Evolutionary conservation across 352 stramenopile species (phyloP).

Genomic region (Lagenidium giganteum): DNA sequence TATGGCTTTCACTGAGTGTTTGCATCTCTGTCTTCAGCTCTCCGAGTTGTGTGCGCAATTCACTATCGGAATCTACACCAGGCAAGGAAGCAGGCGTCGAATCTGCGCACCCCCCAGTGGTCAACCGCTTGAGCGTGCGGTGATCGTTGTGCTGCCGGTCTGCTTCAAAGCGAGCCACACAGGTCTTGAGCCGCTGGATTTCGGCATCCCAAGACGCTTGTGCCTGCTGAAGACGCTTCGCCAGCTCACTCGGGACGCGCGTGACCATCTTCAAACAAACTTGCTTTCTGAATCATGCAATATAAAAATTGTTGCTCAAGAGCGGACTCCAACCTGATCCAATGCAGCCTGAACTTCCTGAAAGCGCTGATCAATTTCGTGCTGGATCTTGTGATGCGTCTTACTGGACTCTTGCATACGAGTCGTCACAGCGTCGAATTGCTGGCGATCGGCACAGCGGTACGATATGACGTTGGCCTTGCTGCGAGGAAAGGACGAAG

Average conservation of each 20-base stretch:
- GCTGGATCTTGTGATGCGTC: conserved; percentile 29
- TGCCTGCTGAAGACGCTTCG: conserved; percentile 36
- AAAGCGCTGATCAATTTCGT: conserved; percentile 37
- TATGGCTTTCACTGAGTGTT: conserved; percentile 1
- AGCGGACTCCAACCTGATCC: conserved; percentile 22
- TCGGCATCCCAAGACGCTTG: conserved; percentile 37
- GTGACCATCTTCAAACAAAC: conserved; percentile 30
- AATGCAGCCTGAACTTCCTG: conserved; percentile 29
- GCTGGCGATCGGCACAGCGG: conserved; percentile 40
- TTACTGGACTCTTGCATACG: conserved; percentile 46
- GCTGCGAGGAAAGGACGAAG: no score
- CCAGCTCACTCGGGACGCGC: conserved; percentile 47
- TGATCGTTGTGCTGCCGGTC: no score
- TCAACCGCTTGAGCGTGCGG: neutral
- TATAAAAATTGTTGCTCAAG: no score
- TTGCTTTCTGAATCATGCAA: neutral
- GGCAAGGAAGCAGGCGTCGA: no score
- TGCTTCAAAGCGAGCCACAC: conserved; percentile 26
- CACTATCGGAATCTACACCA: no score
- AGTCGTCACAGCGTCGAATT: conserved; percentile 59
- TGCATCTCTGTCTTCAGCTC: conserved; percentile 7
- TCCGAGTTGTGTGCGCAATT: conserved; percentile 1
- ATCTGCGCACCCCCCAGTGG: neutral
- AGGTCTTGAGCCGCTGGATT: conserved; percentile 24
- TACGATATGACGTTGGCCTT: conserved; percentile 34